Conservation (phyloP, 768 basidiomycete species). For the Auriscalpium vulgare region DNA sequence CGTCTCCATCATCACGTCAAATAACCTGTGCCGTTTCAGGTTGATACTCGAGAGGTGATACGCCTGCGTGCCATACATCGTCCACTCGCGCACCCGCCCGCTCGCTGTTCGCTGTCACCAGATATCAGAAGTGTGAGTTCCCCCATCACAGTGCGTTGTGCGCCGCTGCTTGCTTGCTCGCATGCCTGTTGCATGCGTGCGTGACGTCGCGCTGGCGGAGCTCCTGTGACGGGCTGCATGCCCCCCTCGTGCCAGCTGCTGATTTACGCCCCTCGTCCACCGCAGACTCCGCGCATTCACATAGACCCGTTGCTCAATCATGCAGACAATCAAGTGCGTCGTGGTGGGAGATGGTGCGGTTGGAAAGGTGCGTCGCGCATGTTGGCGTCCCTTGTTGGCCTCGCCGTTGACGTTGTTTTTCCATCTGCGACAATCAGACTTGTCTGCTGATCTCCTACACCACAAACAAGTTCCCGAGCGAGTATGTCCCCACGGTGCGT, state of each 20-base stretch:
- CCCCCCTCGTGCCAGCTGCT: neutral
- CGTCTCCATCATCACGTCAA: no score
- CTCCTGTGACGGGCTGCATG: neutral
- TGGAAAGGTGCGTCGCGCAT: constrained; percentile 68
- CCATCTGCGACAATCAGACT: constrained; percentile 43
- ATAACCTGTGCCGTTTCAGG: constrained; percentile 1
- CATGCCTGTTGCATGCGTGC: neutral
- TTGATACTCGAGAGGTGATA: constrained; percentile 5
- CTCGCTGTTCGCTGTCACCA: constrained; percentile 1
- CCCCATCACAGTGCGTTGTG: neutral
- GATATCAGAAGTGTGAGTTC: constrained; percentile 8
- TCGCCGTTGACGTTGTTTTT: neutral
- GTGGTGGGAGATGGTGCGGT: constrained; percentile 98
- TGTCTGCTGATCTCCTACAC: constrained; percentile 97
- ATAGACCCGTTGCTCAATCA: constrained; percentile 22
- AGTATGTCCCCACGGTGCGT: constrained; percentile 97
- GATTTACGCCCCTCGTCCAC: neutral
- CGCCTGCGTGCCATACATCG: constrained; percentile 3
- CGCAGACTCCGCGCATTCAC: neutral
- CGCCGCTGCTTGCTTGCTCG: neutral
- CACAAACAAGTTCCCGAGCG: constrained; percentile 96
- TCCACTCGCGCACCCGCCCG: constrained; percentile 9
- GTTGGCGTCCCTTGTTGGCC: neutral
- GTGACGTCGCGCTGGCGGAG: neutral
- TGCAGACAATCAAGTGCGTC: constrained; percentile 98